Evolutionary conservation across 805 yeast species (phyloP), one percentile per base, ranked within the genome.

Genomic region (Schwanniomyces occidentalis): DNA sequence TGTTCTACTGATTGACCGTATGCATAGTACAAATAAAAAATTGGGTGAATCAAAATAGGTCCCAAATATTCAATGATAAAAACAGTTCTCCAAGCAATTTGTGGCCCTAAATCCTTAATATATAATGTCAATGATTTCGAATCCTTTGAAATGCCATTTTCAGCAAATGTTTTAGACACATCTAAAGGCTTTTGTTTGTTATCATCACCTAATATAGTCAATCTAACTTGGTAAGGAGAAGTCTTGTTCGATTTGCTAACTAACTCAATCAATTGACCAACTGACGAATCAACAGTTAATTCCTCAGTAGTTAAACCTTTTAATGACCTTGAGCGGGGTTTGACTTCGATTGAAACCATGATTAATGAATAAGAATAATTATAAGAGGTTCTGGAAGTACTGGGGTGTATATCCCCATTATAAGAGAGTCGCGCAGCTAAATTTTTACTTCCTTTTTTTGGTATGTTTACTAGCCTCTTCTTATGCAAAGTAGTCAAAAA

Each of bases 31-130:
- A 65, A 72, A 56, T 78, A 91, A 35, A 85, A 65, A 12, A 87
- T 37, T 1, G 87, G 75, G 58, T 90, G 96, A 51, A 91, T 72
- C 25, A 90, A 29, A 37, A 93, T 66, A 7, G 99, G 99, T 3
- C 98, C 98, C 12, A 85, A 48, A 57, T 93, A 93, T 64, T 93
- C 99, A 44, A 87, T 66, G 34, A 87, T 49, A 54, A 81, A 93
- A n/a, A 91, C 98, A 3, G 88, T 75, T 63, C 85, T 76, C 96
- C 97, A 93, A 4, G 82, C 80, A 39, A 93, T 78, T 63, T 93
- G 99, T 1, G 90, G 89, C 14, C 99, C 99, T 42, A 91, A 69
- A 54, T 91, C 99, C 58, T 91, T 90, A 36, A 85, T 85, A 44
- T 65, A 76, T 9, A 89, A 65, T 9, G 63, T 69, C 16, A 69